A percentile compares a stretch with the other conserved stretches of the same genome.
phyloP scores from a whole-genome alignment of 371 early-diverging fungal species.

The Mucor sp. region DNA sequence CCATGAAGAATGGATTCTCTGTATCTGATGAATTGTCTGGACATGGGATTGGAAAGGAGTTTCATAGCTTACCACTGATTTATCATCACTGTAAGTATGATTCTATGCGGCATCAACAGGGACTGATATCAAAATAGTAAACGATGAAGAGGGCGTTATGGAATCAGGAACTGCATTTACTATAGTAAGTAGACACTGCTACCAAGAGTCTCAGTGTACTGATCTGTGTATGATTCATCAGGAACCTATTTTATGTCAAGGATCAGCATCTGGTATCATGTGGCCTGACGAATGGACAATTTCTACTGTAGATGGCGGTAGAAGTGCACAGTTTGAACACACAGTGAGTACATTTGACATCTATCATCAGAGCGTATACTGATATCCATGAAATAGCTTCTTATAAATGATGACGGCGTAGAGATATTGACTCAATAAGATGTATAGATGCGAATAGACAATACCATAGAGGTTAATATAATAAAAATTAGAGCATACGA shows the following conservation, averaged over 20 bases:
- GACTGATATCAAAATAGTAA: constrained; percentile 31
- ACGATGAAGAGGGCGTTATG: constrained; percentile 68
- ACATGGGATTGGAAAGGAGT: constrained; percentile 84
- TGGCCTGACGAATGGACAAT: constrained; percentile 95
- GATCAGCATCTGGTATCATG: constrained; percentile 62
- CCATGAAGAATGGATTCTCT: constrained; percentile 59
- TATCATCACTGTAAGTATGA: constrained; percentile 57
- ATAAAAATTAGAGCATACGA: no score
- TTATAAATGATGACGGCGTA: constrained; percentile 67
- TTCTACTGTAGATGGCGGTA: constrained; percentile 77
- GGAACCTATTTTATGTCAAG: constrained; percentile 87
- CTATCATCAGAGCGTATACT: background rate
- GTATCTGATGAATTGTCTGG: constrained; percentile 83
- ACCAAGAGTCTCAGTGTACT: background rate
- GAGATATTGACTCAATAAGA: constrained; percentile 66
- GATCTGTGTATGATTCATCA: background rate
- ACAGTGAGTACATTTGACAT: constrained; percentile 22
- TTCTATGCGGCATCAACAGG: background rate
- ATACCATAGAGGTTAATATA: no score
- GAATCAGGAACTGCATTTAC: constrained; percentile 82
- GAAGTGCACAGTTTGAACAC: constrained; percentile 83
- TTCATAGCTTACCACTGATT: constrained; percentile 65
- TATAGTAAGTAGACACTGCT: constrained; percentile 44
- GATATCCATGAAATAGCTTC: constrained; percentile 32
- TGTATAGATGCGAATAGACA: no score